Conservation (phyloP, 2,329 filamentous ascomycete genomes). For the Colletotrichum truncatum region DNA sequence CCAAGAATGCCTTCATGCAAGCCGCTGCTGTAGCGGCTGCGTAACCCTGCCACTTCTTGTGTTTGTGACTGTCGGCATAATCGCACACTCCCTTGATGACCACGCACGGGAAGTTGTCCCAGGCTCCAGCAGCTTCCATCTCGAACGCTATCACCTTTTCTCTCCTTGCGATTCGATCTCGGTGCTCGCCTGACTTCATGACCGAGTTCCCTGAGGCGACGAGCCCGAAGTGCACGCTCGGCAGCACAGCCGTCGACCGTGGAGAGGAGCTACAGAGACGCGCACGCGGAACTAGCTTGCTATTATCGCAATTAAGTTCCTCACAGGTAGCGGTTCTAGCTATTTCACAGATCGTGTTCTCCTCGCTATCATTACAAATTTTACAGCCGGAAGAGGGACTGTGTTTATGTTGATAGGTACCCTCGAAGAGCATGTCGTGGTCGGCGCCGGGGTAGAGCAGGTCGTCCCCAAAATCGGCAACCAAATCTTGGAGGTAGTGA, state of each 20-base stretch:
- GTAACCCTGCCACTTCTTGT: conserved; percentile 48
- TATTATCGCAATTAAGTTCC: conserved; percentile 35
- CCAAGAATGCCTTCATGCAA: conserved; percentile 20
- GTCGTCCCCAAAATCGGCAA: not conserved
- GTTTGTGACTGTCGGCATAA: conserved; percentile 51
- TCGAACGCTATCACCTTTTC: conserved; percentile 40
- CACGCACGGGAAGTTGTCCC: conserved; percentile 39
- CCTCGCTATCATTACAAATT: not conserved
- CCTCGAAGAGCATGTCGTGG: conserved; percentile 41
- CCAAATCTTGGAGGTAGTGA: not conserved
- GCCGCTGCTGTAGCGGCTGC: conserved; percentile 49
- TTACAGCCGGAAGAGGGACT: not conserved
- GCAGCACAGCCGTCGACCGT: no score
- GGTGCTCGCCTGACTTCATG: conserved; percentile 44
- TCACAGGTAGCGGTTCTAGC: conserved; percentile 32
- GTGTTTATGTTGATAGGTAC: conserved; percentile 44
- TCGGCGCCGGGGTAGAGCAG: conserved; percentile 37
- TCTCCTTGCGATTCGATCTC: conserved; percentile 41
- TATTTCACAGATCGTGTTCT: conserved; percentile 32
- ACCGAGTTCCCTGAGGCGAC: conserved; percentile 49
- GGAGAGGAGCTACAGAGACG: not conserved
- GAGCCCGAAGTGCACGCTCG: conserved; percentile 42
- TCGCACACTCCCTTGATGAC: conserved; percentile 50
- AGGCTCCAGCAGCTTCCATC: conserved; percentile 46
- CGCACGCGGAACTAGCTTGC: not conserved